Base-by-base conservation (phyloP, 768 basidiomycete species). In the Heimioporus sp. region DNA sequence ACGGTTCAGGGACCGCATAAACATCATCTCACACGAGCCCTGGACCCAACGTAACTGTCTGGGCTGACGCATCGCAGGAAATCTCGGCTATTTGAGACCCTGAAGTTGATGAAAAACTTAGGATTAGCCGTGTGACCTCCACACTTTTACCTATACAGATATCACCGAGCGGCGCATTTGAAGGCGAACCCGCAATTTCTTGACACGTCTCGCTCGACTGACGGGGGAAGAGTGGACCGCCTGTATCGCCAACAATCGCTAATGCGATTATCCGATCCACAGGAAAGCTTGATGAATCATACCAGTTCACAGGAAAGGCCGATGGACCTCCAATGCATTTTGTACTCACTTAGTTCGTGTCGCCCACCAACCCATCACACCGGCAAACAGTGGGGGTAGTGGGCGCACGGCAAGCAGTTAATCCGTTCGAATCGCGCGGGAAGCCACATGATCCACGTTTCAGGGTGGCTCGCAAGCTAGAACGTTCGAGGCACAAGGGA, bases 1-100 rank as follows among this genome's bases (percentile, higher is more conserved):
- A 58, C 1, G 78, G 80, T 9, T 68, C 75, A 1, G 86, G 72
- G 7, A 49, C 52, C 10, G 65, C 66, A 53, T 86, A 87, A 68
- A 80, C 83, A 43, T 85, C 75, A 58, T 87, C 85, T 85, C 85
- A 89, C 12, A 80, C 67, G 3, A 82, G 63, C 9, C 75, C 72
- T 0, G 72, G 56, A 11, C 71, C 74, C 19, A 76, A 44, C 4
- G 62, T 65, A 2, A 62, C 80, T 0, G 74, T 79, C 51, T 74
- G 67, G 0, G 72, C 56, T 0, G 46, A 47, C 1, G 65, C 47
- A 32, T 79, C 56, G 40, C 81, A 81, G 1, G 71, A 57, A 83
- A 83, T 0, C 72, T 66, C 13, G 57, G 79, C 63, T 20, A 85
- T 82, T 5, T 79, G 79, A 5, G 85, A 75, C 11, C 82, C 83